Base-by-base conservation (phyloP, 202 grass and related monocot genomes). In the Digitaria exilis region DNA sequence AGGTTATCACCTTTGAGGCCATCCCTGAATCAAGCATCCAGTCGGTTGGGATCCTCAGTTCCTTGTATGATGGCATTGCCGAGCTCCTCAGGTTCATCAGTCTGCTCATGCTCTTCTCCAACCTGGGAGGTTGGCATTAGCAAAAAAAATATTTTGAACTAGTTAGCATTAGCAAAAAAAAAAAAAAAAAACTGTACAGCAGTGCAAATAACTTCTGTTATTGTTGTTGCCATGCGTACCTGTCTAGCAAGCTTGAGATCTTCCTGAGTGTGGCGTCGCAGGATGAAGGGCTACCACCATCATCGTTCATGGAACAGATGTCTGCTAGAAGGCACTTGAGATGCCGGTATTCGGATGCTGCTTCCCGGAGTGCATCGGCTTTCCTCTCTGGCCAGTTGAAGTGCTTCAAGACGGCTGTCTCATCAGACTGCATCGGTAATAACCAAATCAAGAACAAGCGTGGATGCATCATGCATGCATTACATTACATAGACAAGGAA, bases 1-100 rank as follows among this genome's bases (percentile, higher is more conserved):
- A 76, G 42, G 4, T 54, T 3, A 69, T 13, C 72, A 94, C 92
- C 90, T 95, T 95, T 34, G 80, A 87, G 70, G 85, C 76, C 43
- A 98, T 85, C 73, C 92, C 95, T 48, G 92, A 91, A 65, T 98
- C 95, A 29, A 91, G 92, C 92, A 98, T 93, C 95, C 95, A 98
- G 70, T 98, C 88, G 1, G 89, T 92, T 24, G 95, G 95, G 50
- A 98, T 91, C 17, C 88, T 89, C 73, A 92, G 88, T 71, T 95
- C 92, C 12, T 69, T 90, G 87, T 98, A 98, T 29, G 87, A 83
- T 1, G 87, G 45, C 69, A 93, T 85, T 35, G 24, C 85, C 1
- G 68, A 75, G 78, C 63, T 90, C 76, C 90, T 93, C 76, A 93
- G 77, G 30, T 90, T 91, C 61, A 91, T 72, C 80, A 98, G 45